phyloP scores from a whole-genome alignment of 1,284 basidiomycete genomes.

The Rhodotorula glutinis region DNA sequence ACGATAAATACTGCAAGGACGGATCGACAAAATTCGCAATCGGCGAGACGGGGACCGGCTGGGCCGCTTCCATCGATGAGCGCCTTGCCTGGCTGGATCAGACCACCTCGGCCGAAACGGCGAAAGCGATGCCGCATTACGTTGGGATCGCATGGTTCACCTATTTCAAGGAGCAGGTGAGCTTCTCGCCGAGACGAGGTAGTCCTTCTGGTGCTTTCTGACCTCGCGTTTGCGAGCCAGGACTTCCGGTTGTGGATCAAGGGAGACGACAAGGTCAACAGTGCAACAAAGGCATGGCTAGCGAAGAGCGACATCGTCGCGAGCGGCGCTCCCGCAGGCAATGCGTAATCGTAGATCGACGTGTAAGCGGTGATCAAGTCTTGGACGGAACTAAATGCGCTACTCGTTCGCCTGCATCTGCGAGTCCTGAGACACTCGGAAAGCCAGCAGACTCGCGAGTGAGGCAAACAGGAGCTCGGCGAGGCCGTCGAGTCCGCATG shows the following conservation, averaged over 20 bases:
- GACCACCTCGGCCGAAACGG: conserved; percentile 39
- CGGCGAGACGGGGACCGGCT: conserved; percentile 45
- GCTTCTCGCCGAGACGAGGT: no score
- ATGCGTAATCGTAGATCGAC: conserved; percentile 1
- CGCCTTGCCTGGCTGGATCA: conserved; percentile 44
- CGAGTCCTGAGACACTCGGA: conserved; percentile 1
- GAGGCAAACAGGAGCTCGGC: conserved; percentile 20
- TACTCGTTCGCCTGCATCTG: neutral
- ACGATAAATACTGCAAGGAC: conserved; percentile 44
- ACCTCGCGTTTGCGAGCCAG: neutral
- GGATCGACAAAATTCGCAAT: conserved; percentile 45
- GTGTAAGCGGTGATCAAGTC: no score
- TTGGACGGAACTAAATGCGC: no score
- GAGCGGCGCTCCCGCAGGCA: conserved; percentile 15
- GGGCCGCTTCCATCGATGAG: conserved; percentile 32
- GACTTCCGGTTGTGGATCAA: conserved; percentile 15
- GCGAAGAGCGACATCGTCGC: neutral
- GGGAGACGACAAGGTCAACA: conserved; percentile 4
- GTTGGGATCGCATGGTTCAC: conserved; percentile 1
- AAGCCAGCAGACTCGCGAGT: conserved; percentile 17
- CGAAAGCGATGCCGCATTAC: conserved; percentile 41
- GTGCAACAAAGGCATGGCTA: conserved; percentile 17
- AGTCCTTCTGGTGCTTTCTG: no score
- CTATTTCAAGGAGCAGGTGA: neutral
- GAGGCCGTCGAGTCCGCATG: conserved; percentile 9